Evolutionary conservation across 495 filamentous ascomycete genomes (phyloP).

Genomic region (Xylaria telfairii): DNA sequence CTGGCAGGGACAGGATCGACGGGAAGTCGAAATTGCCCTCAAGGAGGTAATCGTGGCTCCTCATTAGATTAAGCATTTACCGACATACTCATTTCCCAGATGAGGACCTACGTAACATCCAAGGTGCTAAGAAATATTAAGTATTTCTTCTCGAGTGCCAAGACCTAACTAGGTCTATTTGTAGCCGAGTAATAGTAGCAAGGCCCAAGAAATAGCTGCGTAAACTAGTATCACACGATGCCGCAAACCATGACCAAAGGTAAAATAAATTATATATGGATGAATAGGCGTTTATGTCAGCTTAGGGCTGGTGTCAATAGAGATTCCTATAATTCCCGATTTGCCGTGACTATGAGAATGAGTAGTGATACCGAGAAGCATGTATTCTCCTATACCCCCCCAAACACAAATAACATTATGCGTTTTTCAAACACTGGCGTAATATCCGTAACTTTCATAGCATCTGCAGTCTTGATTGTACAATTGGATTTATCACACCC

Average conservation of each 20-base stretch:
- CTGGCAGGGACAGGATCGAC: conserved; percentile 69
- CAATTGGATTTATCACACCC: background rate
- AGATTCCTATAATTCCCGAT: background rate
- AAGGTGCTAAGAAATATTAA: background rate
- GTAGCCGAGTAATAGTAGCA: background rate
- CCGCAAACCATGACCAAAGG: background rate
- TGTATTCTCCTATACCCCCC: background rate
- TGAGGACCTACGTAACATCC: background rate
- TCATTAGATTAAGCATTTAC: background rate
- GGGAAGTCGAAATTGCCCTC: conserved; percentile 48
- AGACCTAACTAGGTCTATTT: background rate
- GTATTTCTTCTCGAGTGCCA: background rate
- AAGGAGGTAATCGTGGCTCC: conserved; percentile 37
- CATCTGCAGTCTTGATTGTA: background rate
- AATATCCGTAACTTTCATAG: background rate
- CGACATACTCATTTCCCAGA: background rate
- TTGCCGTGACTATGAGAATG: background rate
- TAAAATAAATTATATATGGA: background rate
- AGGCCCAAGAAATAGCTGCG: background rate
- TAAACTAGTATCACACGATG: background rate
- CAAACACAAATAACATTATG: background rate
- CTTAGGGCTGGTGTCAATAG: background rate
- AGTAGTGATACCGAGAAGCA: background rate
- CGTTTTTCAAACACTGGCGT: background rate
- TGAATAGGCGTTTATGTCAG: background rate